A percentile compares a stretch with the other conserved stretches of the same genome.
Evolutionary conservation across 2,329 filamentous ascomycete genomes (phyloP).

Genomic region (Cryphonectria carpinicola): DNA sequence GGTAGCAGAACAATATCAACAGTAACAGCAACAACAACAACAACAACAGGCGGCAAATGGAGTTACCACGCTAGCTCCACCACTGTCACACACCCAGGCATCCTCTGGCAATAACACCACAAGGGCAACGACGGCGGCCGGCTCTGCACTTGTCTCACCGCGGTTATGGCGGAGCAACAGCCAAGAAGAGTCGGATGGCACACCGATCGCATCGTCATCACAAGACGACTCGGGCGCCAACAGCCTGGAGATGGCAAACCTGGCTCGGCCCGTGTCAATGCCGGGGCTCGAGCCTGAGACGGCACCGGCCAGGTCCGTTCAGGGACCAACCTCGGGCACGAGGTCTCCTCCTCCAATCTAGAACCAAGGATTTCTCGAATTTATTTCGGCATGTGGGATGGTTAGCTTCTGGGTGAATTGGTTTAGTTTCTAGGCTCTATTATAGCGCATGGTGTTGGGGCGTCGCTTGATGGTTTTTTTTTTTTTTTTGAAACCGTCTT

Average conservation of each 20-base stretch:
- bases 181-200: background rate
- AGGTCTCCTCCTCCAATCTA: background rate
- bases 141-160: conserved; percentile 17
- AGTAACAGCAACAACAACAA: background rate
- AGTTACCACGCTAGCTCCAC: conserved; percentile 17
- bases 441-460: conserved; percentile 14
- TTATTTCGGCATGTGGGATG: conserved; percentile 5
- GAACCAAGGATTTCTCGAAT: background rate
- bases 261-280: background rate
- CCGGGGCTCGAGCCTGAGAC: background rate
- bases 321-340: conserved; percentile 11
- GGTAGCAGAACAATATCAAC: conserved; percentile 33
- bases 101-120: conserved; percentile 13
- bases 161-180: conserved; percentile 27
- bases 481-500: background rate
- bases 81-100: conserved; percentile 11
- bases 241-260: conserved; percentile 1
- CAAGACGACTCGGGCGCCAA: background rate
- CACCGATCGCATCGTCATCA: conserved; percentile 16
- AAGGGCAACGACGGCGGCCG: conserved; percentile 14
- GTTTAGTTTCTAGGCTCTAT: background rate
- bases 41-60: background rate
- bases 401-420: background rate
- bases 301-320: background rate
- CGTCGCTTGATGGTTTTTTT: conserved; percentile 6